phyloP scores from a whole-genome alignment of 2,329 filamentous ascomycete species.

The Fusarium cyanostomum region DNA sequence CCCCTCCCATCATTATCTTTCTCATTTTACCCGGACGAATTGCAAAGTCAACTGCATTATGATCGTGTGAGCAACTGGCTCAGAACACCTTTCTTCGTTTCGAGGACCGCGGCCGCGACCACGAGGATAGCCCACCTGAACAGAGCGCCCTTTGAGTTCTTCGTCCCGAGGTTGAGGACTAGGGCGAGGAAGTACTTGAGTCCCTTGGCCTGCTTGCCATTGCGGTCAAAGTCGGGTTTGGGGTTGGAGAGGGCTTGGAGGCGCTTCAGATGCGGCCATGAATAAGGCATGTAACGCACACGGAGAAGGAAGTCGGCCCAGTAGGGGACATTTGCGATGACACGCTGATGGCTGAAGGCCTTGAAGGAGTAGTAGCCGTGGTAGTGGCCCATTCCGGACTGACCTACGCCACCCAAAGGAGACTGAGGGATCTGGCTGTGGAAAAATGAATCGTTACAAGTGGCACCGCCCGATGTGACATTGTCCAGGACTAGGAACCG shows the following conservation, averaged over 20 bases:
- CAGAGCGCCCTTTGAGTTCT: conserved; percentile 59
- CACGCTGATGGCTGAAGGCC: conserved; percentile 53
- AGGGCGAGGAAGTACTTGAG: conserved; percentile 64
- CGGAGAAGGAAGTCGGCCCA: conserved; percentile 63
- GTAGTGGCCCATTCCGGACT: conserved; percentile 59
- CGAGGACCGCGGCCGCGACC: conserved; percentile 50
- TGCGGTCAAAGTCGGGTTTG: conserved; percentile 70
- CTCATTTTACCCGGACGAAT: neutral
- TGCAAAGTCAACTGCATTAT: conserved; percentile 20
- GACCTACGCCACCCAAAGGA: conserved; percentile 61
- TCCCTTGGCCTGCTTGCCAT: conserved; percentile 62
- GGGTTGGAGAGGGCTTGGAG: conserved; percentile 53
- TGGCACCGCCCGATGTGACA: conserved; percentile 60
- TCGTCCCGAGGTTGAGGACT: conserved; percentile 61
- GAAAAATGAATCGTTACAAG: conserved; percentile 59
- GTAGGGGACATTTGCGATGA: conserved; percentile 49
- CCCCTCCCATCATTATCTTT: neutral
- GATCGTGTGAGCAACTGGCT: conserved; percentile 44
- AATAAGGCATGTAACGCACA: conserved; percentile 74
- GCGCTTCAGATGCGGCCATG: conserved; percentile 55
- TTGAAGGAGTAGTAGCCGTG: conserved; percentile 60
- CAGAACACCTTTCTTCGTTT: conserved; percentile 48
- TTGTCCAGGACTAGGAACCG: conserved; percentile 50
- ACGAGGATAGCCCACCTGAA: conserved; percentile 59
- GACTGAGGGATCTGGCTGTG: conserved; percentile 54